These are phyloP conservation scores for Fusarium coffeatum DNA, from an alignment of 2,329 filamentous ascomycete genomes.

Conservation along the genomic window DNA sequence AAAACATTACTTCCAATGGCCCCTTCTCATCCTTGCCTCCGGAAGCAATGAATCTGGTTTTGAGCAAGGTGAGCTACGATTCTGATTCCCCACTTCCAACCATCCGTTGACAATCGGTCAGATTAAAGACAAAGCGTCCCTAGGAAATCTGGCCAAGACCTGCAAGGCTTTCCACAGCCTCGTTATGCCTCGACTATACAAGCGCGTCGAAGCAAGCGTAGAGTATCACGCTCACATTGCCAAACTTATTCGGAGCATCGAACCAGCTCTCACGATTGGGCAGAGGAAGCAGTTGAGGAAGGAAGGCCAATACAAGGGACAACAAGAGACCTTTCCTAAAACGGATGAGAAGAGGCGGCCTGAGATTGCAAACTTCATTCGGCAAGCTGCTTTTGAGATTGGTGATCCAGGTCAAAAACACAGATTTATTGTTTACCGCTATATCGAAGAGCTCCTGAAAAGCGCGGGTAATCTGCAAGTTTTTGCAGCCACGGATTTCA, in stretches of 20 bases:
- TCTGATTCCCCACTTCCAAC: rapidly evolving
- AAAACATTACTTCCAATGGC: neutral
- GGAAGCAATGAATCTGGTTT: slow-evolving; percentile 11
- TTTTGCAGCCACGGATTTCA: slow-evolving; percentile 15
- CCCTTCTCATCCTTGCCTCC: neutral
- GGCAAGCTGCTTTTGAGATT: slow-evolving; percentile 17
- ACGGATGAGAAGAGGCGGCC: slow-evolving; percentile 13
- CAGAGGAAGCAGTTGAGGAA: slow-evolving; percentile 37
- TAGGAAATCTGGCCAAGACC: slow-evolving; percentile 28
- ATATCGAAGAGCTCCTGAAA: slow-evolving; percentile 33
- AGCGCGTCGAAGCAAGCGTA: slow-evolving; percentile 14
- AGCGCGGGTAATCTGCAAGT: slow-evolving; percentile 32
- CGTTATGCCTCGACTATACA: slow-evolving; percentile 28
- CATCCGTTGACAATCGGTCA: neutral
- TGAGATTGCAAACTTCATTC: slow-evolving; percentile 8
- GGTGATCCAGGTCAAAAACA: slow-evolving; percentile 24
- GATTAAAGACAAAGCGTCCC: slow-evolving; percentile 1
- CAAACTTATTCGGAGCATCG: slow-evolving; percentile 35
- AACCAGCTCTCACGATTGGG: slow-evolving; percentile 24
- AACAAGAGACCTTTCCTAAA: slow-evolving; percentile 26
- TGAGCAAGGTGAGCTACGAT: slow-evolving; percentile 8
- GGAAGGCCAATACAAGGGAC: slow-evolving; percentile 31
- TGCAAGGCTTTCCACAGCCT: slow-evolving; percentile 33
- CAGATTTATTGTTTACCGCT: slow-evolving; percentile 23
- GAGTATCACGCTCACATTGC: slow-evolving; percentile 28